A percentile compares a stretch with the other conserved stretches of the same genome.
phyloP scores from a whole-genome alignment of 2,329 filamentous ascomycete species.

The Fonsecaea multimorphosa region DNA sequence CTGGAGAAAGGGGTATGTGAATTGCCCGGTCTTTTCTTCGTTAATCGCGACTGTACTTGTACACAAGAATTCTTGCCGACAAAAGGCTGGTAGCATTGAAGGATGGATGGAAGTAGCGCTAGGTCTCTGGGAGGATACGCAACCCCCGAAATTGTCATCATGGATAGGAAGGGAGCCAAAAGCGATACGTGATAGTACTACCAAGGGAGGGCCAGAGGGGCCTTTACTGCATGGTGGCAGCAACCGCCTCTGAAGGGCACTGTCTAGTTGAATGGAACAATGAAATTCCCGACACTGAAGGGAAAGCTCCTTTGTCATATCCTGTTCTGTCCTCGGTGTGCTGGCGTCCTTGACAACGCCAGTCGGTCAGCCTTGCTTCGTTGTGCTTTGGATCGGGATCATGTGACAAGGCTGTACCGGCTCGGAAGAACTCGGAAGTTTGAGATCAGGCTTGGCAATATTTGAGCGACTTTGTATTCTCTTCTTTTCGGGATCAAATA shows the following conservation, averaged over 20 bases:
- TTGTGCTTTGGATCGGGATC: background rate
- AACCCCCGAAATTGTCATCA: slow-evolving; percentile 20
- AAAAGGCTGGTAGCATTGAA: slow-evolving; percentile 7
- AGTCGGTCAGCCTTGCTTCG: background rate
- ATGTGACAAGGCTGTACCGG: background rate
- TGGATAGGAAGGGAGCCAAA: slow-evolving; percentile 18
- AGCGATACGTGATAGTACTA: slow-evolving; percentile 22
- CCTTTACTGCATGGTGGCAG: background rate
- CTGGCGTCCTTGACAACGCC: background rate
- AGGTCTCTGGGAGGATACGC: slow-evolving; percentile 11
- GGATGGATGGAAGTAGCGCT: background rate
- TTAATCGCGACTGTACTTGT: slow-evolving; percentile 34
- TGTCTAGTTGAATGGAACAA: slow-evolving; percentile 5
- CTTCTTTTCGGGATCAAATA: background rate
- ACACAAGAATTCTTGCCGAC: slow-evolving; percentile 24
- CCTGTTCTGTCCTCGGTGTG: background rate
- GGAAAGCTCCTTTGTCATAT: background rate
- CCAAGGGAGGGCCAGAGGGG: background rate
- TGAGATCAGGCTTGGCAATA: background rate
- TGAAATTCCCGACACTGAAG: slow-evolving; percentile 1
- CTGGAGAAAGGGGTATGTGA: slow-evolving; percentile 21
- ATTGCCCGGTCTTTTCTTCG: slow-evolving; percentile 19
- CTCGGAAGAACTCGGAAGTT: background rate
- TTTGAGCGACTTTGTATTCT: background rate
- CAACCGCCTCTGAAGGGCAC: background rate